Percentiles rank a stretch among this genome's conserved stretches.
Evolutionary conservation across 768 basidiomycete species (phyloP).

Genomic region (Leccinum uliginosum): DNA sequence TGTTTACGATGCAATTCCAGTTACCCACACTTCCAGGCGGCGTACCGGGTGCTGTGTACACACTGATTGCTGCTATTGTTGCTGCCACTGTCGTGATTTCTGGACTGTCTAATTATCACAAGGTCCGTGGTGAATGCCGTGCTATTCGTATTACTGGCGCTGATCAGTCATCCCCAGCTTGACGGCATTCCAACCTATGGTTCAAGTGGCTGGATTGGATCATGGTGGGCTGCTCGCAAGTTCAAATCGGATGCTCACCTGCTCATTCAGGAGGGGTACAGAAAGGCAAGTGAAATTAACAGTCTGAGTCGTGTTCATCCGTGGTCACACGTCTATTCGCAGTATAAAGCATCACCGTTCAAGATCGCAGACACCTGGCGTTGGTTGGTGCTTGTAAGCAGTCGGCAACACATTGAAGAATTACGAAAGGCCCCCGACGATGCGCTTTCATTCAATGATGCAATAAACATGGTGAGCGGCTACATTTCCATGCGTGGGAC

Average conservation of each 20-base stretch:
- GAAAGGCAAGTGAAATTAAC: conserved; percentile 18
- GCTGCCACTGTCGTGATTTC: conserved; percentile 2
- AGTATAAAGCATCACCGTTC: neutral
- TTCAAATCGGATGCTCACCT: conserved; percentile 16
- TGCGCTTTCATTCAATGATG: conserved; percentile 32
- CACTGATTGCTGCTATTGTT: conserved; percentile 3
- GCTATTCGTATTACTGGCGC: neutral
- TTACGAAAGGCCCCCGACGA: conserved; percentile 38
- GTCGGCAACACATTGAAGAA: neutral
- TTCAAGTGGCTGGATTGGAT: conserved; percentile 21
- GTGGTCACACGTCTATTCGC: neutral
- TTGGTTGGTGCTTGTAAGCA: neutral
- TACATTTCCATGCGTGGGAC: neutral
- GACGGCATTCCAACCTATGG: conserved; percentile 31
- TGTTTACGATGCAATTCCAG: neutral
- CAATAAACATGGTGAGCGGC: conserved; percentile 26
- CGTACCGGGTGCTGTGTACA: neutral
- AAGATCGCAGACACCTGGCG: neutral
- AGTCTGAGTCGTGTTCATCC: neutral
- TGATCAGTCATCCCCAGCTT: conserved; percentile 12
- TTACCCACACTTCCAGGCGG: conserved; percentile 1
- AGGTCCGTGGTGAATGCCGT: neutral
- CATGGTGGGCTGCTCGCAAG: conserved; percentile 22
- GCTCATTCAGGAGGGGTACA: conserved; percentile 31
- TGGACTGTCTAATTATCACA: conserved; percentile 1